Base-by-base conservation (phyloP, 345 rosid species). In the Arabidopsis arenosa region DNA sequence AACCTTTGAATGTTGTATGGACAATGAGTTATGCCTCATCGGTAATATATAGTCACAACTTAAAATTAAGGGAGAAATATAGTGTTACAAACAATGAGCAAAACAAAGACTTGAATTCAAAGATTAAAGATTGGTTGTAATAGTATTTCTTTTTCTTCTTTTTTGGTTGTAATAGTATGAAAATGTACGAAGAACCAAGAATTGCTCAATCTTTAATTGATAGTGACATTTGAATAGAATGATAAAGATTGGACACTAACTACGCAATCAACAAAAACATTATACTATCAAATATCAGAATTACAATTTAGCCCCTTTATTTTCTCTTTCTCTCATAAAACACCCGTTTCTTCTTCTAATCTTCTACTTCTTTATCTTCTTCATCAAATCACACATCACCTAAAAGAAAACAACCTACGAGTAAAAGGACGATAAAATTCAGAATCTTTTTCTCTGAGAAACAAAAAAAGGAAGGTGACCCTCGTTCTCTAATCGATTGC, bases 161-260 rank as follows among this genome's bases (percentile, higher is more conserved):
- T 47, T 47, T 41, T 4, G 6, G 51, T 48, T 48, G 54, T 48
- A 21, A 51, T 21, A 51, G 15, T 43, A 12, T 0, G 21, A 18
- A 18, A 18, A 18, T 5, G 28, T 64, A 21, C 17, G 30, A 48
- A 28, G 12, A 32, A 74, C 58, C 48, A 65, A 35, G 7, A 51
- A 67, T 28, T 21, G 3, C 7, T 13, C 3, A 44, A 64, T 21
- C 48, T 37, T 23, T 26, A 65, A 36, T 10, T 36, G 75, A 68
- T 43, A n/a, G 75, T 61, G 75, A 76, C 64, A 76, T 55, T 76
- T 67, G 45, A 75, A 75, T 28, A 66, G 53, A 75, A 68, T 12
- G 79, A 68, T 43, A 75, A 76, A 69, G 75, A 68, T 68, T 76
- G 75, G 57, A 69, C 33, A 69, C 75, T 61, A 76, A 61, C 68